Base-by-base conservation (phyloP, 345 rosid genomes). In the Erodium maritimum region DNA sequence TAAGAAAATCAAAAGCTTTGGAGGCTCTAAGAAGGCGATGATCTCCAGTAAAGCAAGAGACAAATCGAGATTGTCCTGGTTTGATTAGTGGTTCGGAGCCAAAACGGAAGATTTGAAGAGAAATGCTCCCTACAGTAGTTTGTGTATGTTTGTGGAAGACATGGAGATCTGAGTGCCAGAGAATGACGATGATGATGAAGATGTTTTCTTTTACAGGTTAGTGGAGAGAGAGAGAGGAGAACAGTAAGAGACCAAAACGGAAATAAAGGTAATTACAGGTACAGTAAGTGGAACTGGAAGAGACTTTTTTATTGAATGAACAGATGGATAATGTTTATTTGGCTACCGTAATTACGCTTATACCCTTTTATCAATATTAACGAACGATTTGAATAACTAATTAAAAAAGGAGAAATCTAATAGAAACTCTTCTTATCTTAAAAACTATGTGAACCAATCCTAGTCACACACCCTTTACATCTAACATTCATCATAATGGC, bases 11-110 rank as follows among this genome's bases (percentile, higher is more conserved):
- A 65, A 25, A 52, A 61, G 52, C 56, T 60, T 68, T 54, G 62
- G 61, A 61, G 78, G 65, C 69, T 69, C 76, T 25, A 59, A 68
- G 45, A 59, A 50, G 55, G 65, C 72, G 67, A 67, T 64, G 52
- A 65, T 58, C 57, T 52, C 79, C 55, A 63, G 22, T 10, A 54
- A 23, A 20, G 13, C 24, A 21, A 21, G 48, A 42, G 48, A 42
- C 48, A 12, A 42, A 7, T 42, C 12, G 16, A 16, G 48, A 42
- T 29, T 29, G 37, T 29, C 37, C 37, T 25, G 3, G 33, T 12
- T 37, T 37, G 10, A 37, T 37, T 37, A n/a, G n/a, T n/a, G n/a
- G n/a, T n/a, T n/a, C n/a, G 46, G 46, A 37, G 46, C 46, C 10
- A 5, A 37, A 37, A 37, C 46, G 14, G 46, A 37, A 37, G 14